Evolutionary conservation across 169 alveolate genomes (phyloP), one percentile per base, ranked within the genome.

Genomic region (Plasmodium vivax): DNA sequence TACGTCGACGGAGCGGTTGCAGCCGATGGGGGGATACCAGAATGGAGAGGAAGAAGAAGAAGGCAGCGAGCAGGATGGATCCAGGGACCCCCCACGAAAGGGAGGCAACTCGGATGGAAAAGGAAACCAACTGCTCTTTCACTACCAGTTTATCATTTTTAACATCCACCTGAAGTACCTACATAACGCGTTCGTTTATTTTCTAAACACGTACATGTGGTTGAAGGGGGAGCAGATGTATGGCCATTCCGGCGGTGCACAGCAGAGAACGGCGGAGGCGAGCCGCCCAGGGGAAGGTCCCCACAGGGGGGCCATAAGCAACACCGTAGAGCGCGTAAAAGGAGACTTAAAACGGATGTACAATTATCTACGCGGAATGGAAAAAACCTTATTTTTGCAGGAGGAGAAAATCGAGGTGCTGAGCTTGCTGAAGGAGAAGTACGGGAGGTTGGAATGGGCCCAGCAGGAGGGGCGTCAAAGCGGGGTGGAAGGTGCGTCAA

Each of bases 351-450:
- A 51, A 82, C 32, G 32, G 4, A 77, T 74, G 79, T 93, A 87
- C 74, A 47, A 27, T 19, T 82, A 94, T 45, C 79, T 85, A n/a
- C 87, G 93, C 16, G 85, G 79, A 34, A 83, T 95, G 62, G 92
- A 93, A 14, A 95, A 93, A 36, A 41, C 83, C 16, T 16, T 95
- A 12, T 81, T 93, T 77, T 75, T 80, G 41, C 91, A 58, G 83
- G 95, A 95, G 38, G 87, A 72, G 45, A 85, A 84, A 83, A 82
- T 92, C 14, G 95, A 84, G 45, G 36, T 81, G 9, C 80, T 90
- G 58, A 73, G 94, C 75, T 88, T 95, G 38, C 73, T 95, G 38
- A 95, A 95, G 62, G 91, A 82, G 82, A 84, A 80, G 56, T 95
- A 87, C 74, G 68, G 85, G 7, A 85, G 74, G 62, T 10, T 95